A percentile compares a stretch with the other conserved stretches of the same genome.
Evolutionary conservation across 495 filamentous ascomycete species (phyloP).

Genomic region (Podospora comata): DNA sequence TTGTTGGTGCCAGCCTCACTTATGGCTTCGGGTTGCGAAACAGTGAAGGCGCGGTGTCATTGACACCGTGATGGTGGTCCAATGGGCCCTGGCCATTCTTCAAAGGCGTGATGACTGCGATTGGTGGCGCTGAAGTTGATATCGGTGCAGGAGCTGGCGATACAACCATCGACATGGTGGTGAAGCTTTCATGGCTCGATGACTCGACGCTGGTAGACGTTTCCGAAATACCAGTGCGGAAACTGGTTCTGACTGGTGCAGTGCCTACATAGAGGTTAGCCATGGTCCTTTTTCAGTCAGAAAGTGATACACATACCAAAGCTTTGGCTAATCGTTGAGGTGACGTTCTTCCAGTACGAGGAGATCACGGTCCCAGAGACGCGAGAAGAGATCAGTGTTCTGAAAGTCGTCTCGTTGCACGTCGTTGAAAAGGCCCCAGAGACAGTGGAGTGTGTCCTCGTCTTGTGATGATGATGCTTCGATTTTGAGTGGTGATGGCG

Average conservation of each 20-base stretch:
- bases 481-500: neutral
- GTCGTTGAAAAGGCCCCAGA: slow-evolving; percentile 3
- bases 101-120: slow-evolving; percentile 15
- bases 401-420: slow-evolving; percentile 10
- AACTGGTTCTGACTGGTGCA: neutral
- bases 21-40: neutral
- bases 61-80: slow-evolving; percentile 31
- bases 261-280: neutral
- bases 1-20: neutral
- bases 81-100: slow-evolving; percentile 24
- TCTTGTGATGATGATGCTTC: neutral
- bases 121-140: neutral
- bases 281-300: neutral
- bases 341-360: slow-evolving; percentile 5
- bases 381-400: neutral
- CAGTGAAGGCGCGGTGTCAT: neutral
- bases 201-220: neutral
- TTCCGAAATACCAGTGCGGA: neutral
- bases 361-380: slow-evolving; percentile 4
- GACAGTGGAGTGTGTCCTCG: neutral
- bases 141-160: neutral
- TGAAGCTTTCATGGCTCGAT: neutral
- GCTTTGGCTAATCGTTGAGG: neutral
- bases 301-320: neutral
- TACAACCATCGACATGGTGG: neutral